Base-by-base conservation (phyloP, 345 rosid species). In the Eucalyptus paniculata region DNA sequence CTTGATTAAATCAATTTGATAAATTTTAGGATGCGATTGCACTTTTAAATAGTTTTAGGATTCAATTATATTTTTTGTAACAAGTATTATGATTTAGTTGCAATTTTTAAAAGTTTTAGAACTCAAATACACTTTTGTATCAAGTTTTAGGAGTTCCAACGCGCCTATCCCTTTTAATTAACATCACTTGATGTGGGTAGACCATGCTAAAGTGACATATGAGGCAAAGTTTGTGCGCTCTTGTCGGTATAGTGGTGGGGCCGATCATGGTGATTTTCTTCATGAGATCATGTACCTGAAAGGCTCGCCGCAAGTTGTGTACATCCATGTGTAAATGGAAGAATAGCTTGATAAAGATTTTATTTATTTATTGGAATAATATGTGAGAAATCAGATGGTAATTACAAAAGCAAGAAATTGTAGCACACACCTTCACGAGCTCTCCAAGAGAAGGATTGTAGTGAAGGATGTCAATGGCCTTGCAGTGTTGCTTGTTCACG, bases 381-480 rank as follows among this genome's bases (percentile, higher is more conserved):
- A 19, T 11, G 83, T 12, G 28, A 72, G 28, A 77, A 34, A 23
- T 77, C 40, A 16, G 77, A 16, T 65, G 77, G 77, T n/a, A 77
- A 77, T 77, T 77, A 23, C 30, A 40, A 77, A 77, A 77, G 8
- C 45, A 40, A 77, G 85, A 77, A 40, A 40, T 77, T 77, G 85
- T 44, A 77, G 85, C 42, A 54, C 67, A 7, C 67, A 87, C 88
- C 88, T 87, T 87, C 7, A 34, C 47, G 42, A 87, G 88, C 88
- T 87, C 88, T 56, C 88, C 88, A 11, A 58, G 58, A 54, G 47
- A 44, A 89, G 89, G 87, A 86, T 87, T 88, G 86, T 92, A 87
- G 87, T 83, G 86, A 24, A 91, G 86, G 90, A 93, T 89, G 50
- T 93, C 91, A 30, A 89, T 77, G 37, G 93, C 92, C 12, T 92